These are phyloP conservation scores for Daldinia bambusicola DNA, from an alignment of 495 filamentous ascomycete species.

Conservation along the genomic window DNA sequence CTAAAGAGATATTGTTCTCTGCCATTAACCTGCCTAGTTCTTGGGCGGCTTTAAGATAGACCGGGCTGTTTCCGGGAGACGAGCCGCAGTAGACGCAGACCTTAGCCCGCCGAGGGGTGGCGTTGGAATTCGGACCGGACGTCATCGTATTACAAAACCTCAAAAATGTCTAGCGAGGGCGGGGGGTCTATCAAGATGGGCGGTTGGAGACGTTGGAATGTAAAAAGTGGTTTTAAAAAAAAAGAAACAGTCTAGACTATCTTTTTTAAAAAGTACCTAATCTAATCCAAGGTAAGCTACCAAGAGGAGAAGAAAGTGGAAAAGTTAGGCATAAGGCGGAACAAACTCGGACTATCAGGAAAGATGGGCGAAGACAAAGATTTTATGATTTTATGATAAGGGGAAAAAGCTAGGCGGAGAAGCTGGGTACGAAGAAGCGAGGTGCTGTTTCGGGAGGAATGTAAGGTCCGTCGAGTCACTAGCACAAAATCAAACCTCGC, in stretches of 20 bases:
- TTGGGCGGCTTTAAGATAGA: slow-evolving; percentile 77
- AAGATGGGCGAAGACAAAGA: not conserved
- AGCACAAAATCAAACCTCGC: slow-evolving; percentile 9
- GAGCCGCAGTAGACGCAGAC: slow-evolving; percentile 87
- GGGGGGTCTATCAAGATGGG: slow-evolving; percentile 2
- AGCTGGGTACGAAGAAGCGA: slow-evolving; percentile 18
- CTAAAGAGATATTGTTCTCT: slow-evolving; percentile 75
- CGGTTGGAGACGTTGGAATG: slow-evolving; percentile 1
- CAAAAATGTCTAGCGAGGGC: slow-evolving; percentile 12
- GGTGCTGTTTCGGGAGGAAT: slow-evolving; percentile 31
- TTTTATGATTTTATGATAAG: slow-evolving; percentile 15
- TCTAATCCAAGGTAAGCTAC: slow-evolving; percentile 19
- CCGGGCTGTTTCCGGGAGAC: slow-evolving; percentile 72
- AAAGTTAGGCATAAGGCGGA: slow-evolving; percentile 25
- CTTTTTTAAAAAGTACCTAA: too few relatives aligned
- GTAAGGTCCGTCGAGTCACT: slow-evolving; percentile 26
- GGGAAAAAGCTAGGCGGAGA: not conserved
- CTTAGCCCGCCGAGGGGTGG: slow-evolving; percentile 56
- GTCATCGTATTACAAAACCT: slow-evolving; percentile 26
- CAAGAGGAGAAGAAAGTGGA: slow-evolving; percentile 1
- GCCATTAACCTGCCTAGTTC: slow-evolving; percentile 80
- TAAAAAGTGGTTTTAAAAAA: not conserved
- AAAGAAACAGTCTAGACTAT: too few relatives aligned
- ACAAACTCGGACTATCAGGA: slow-evolving; percentile 5
- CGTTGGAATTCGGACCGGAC: slow-evolving; percentile 42